Base-by-base conservation (phyloP, 1,139 yeast species). In the Insectozyma bohioensis region DNA sequence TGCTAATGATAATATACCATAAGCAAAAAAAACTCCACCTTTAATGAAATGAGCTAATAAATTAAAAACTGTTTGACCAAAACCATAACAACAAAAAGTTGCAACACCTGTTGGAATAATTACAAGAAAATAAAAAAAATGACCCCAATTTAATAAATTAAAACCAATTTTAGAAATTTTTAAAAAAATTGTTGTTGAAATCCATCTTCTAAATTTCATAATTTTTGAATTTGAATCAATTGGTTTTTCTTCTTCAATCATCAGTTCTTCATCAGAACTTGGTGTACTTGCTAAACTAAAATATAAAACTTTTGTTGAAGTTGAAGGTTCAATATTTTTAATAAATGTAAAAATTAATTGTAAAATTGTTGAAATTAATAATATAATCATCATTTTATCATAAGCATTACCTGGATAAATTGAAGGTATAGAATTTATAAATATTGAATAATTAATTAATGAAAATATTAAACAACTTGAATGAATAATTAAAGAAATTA, bases 21-120 rank as follows among this genome's bases (percentile, higher is more conserved):
- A 66, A 3, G 73, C 48, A 43, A 87, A 72, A 55, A 92, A 90
- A 3, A 92, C 92, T 10, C 94, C 95, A 38, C 98, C 98, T 59
- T 92, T 92, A 56, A 92, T 90, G 69, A 87, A 86, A 58, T 92
- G 98, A 2, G 98, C 98, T 41, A 90, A 70, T 35, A 92, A 61
- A 51, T 86, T 88, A 62, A 85, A 92, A 5, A 90, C 81, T 13
- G 68, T 64, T 18, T 51, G 55, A 5, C 77, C 88, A 56, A 75
- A 61, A 20, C 95, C 97, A 47, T 87, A 58, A 24, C 82, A 53
- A 35, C 74, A 75, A 31, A 85, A 83, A 3, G 85, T 80, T 5
- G 88, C 88, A 21, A 84, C 52, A n/a, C 94, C 97, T 5, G 87
- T 75, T 31, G 85, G 74, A 12, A 82, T 52, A 48, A 85, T 79